Conservation (phyloP, 306 rosid genomes). For the Cicer cuneatum region DNA sequence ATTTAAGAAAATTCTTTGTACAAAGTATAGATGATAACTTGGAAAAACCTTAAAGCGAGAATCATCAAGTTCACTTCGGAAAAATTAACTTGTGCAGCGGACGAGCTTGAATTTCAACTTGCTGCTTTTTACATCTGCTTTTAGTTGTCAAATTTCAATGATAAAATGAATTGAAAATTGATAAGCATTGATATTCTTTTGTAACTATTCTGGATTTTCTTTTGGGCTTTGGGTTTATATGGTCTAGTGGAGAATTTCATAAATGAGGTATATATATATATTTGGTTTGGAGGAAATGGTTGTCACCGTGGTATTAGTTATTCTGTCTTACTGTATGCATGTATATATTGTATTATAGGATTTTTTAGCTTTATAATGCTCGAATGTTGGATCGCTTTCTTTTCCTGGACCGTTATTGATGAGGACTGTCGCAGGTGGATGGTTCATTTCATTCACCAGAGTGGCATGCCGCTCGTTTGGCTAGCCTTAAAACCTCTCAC, state of each 20-base stretch:
- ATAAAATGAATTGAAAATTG: no score
- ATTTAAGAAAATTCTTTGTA: neutral
- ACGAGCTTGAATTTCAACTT: slow-evolving; percentile 23
- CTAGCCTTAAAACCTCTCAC: slow-evolving; percentile 97
- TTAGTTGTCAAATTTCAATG: neutral
- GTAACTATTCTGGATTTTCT: neutral
- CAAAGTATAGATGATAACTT: neutral
- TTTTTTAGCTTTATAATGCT: slow-evolving; percentile 43
- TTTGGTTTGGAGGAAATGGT: slow-evolving; percentile 24
- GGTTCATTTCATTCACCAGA: slow-evolving; percentile 99
- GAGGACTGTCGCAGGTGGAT: slow-evolving; percentile 99
- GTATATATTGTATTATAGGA: slow-evolving; percentile 28
- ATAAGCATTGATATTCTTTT: no score
- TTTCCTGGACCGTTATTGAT: slow-evolving; percentile 70
- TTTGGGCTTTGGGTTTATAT: neutral
- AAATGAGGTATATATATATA: neutral
- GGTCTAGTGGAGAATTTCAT: slow-evolving; percentile 15
- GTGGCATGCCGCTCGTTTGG: slow-evolving; percentile 99
- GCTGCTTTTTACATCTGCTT: neutral
- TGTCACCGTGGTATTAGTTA: neutral
- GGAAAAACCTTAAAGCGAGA: neutral
- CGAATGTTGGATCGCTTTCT: slow-evolving; percentile 42
- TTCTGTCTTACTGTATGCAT: slow-evolving; percentile 25
- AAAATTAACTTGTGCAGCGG: neutral
- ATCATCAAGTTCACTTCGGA: slow-evolving; percentile 4